Percentiles rank a stretch among this genome's conserved stretches.
These are phyloP conservation scores for Jatropha curcas DNA, from an alignment of 345 rosid species.

Conservation along the genomic window DNA sequence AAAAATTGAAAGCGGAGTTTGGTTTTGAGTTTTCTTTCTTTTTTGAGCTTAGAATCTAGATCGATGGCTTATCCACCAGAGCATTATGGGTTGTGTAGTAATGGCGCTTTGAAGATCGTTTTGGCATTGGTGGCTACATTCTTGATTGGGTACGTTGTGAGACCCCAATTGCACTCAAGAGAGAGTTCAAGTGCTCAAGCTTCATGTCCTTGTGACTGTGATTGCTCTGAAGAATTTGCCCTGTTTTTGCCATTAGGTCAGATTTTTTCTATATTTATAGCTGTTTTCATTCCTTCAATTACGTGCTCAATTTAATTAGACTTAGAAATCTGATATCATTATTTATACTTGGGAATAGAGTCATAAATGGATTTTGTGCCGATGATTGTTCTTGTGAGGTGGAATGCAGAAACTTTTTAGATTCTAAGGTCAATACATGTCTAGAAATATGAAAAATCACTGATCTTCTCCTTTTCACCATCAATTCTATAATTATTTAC, in stretches of 20 bases:
- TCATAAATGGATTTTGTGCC: not conserved
- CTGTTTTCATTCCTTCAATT: not conserved
- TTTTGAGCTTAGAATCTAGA: not conserved
- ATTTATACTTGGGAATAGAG: not conserved
- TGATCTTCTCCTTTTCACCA: not conserved
- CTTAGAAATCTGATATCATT: not conserved
- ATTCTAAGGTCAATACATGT: not conserved
- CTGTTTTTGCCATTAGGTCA: slow-evolving; percentile 30
- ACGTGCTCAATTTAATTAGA: not conserved
- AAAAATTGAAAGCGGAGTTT: not conserved
- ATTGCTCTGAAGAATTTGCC: slow-evolving; percentile 31
- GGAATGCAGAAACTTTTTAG: not conserved
- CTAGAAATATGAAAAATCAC: not conserved
- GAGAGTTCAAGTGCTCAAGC: slow-evolving; percentile 20
- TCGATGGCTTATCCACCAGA: slow-evolving; percentile 34
- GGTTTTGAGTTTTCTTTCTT: not conserved
- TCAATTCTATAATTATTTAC: not conserved
- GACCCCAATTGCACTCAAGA: slow-evolving; percentile 21
- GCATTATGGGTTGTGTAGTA: slow-evolving; percentile 20
- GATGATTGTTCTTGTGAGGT: not conserved
- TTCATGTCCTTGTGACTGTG: slow-evolving; percentile 42
- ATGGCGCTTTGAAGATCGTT: slow-evolving; percentile 31
- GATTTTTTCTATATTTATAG: slow-evolving; percentile 4
- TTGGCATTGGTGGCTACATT: slow-evolving; percentile 29
- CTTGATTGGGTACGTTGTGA: slow-evolving; percentile 26